phyloP scores from a whole-genome alignment of 176 grass and related monocot genomes.

The Olyra latifolia region DNA sequence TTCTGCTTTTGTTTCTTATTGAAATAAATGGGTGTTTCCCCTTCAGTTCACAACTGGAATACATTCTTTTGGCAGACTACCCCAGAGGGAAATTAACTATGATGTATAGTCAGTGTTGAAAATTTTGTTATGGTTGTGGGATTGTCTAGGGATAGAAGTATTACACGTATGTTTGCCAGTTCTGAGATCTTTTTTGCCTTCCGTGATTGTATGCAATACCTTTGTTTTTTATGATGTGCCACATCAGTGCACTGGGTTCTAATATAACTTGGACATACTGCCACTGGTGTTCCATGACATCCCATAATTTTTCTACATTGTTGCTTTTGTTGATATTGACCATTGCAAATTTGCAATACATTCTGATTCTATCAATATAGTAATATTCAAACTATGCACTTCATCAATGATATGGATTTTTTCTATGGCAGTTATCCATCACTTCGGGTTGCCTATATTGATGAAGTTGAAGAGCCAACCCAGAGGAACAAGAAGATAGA shows the following conservation, averaged over 20 bases:
- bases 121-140: background rate
- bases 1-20: background rate
- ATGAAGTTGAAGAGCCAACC: constrained; percentile 83
- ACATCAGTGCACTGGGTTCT: background rate
- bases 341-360: background rate
- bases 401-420: constrained; percentile 17
- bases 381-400: constrained; percentile 6
- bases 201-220: background rate
- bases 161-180: background rate
- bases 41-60: background rate
- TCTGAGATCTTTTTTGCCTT: background rate
- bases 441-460: constrained; percentile 95
- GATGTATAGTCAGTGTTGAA: background rate
- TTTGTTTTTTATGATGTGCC: constrained; percentile 1
- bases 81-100: background rate
- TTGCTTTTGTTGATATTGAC: background rate
- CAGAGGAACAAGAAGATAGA: constrained; percentile 70
- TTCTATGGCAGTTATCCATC: constrained; percentile 71
- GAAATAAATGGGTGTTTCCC: background rate
- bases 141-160: background rate
- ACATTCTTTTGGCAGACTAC: background rate
- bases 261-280: background rate
- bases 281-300: background rate
- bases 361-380: constrained; percentile 20
- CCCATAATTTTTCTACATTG: background rate